Evolutionary conservation across 2,329 filamentous ascomycete genomes (phyloP).

Genomic region (Fragosphaeria purpurea): DNA sequence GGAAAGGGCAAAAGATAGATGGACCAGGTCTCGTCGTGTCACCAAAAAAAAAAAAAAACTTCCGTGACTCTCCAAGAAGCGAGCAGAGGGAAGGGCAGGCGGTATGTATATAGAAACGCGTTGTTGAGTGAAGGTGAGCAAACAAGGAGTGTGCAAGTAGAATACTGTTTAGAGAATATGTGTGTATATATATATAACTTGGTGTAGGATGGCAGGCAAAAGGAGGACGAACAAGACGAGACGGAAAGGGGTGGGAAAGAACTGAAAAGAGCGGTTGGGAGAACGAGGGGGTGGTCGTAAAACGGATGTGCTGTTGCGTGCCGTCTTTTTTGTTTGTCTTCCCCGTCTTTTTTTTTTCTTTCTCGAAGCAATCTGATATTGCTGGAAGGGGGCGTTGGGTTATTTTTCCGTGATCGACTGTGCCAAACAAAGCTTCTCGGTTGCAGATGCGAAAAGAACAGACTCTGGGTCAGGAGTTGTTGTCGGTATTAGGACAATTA

Average conservation of each 20-base stretch:
- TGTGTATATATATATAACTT: not conserved
- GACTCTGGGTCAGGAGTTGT: not conserved
- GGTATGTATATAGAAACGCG: too few relatives aligned
- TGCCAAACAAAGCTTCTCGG: not conserved
- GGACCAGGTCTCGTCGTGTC: not conserved
- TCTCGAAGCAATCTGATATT: constrained; percentile 1
- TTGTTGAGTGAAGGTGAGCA: too few relatives aligned
- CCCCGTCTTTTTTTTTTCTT: not conserved
- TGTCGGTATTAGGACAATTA: not conserved
- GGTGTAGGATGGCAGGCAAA: not conserved
- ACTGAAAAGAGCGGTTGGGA: too few relatives aligned
- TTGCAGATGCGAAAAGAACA: not conserved
- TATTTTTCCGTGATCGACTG: constrained; percentile 2
- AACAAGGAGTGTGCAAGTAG: too few relatives aligned
- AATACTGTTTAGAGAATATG: too few relatives aligned
- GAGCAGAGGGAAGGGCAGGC: too few relatives aligned
- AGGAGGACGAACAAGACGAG: not conserved
- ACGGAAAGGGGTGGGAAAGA: not conserved
- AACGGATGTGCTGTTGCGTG: not conserved
- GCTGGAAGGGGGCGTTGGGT: not conserved
- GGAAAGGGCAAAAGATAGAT: too few relatives aligned
- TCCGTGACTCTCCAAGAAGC: too few relatives aligned
- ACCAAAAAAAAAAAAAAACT: not conserved
- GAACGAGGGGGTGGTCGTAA: too few relatives aligned
- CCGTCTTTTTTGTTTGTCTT: not conserved